A percentile compares a stretch with the other conserved stretches of the same genome.
Evolutionary conservation across 805 yeast genomes (phyloP).

Genomic region (Candida rishiriensis): DNA sequence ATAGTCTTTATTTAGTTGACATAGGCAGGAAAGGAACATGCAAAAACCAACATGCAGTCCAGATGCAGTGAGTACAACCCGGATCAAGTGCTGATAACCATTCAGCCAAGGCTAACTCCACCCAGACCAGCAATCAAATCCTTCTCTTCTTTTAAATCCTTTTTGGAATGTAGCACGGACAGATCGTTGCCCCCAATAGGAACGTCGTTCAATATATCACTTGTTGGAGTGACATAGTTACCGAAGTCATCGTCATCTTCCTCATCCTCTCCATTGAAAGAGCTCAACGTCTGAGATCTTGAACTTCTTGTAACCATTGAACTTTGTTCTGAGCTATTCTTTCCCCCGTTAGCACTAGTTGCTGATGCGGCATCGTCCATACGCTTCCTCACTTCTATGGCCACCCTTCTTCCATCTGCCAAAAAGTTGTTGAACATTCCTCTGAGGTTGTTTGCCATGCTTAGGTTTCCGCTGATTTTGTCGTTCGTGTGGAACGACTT

Average conservation of each 20-base stretch:
- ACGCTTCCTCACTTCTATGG: slow-evolving; percentile 80
- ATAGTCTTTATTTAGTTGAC: too few species aligned
- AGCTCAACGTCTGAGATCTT: slow-evolving; percentile 19
- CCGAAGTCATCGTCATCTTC: slow-evolving; percentile 35
- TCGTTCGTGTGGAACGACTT: slow-evolving; percentile 63
- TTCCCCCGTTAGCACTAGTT: background rate
- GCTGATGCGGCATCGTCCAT: slow-evolving; percentile 57
- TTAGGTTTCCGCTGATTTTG: slow-evolving; percentile 36
- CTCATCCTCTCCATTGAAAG: slow-evolving; percentile 15
- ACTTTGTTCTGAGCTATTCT: slow-evolving; percentile 12
- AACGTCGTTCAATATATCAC: slow-evolving; percentile 19
- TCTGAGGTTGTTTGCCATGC: slow-evolving; percentile 54
- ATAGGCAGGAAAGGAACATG: too few species aligned
- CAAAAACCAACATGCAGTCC: too few species aligned
- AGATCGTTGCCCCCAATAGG: slow-evolving; percentile 19
- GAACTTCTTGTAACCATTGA: slow-evolving; percentile 15
- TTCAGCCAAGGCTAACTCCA: background rate
- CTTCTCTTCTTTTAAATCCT: slow-evolving; percentile 12
- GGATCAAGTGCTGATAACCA: too few species aligned
- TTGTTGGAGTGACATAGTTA: slow-evolving; percentile 25
- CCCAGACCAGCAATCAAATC: slow-evolving; percentile 9
- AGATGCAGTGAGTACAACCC: too few species aligned
- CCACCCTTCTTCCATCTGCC: slow-evolving; percentile 91
- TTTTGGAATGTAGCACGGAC: slow-evolving; percentile 16
- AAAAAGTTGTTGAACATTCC: slow-evolving; percentile 88